phyloP scores from a whole-genome alignment of 306 rosid species.

The Psophocarpus tetragonolobus region DNA sequence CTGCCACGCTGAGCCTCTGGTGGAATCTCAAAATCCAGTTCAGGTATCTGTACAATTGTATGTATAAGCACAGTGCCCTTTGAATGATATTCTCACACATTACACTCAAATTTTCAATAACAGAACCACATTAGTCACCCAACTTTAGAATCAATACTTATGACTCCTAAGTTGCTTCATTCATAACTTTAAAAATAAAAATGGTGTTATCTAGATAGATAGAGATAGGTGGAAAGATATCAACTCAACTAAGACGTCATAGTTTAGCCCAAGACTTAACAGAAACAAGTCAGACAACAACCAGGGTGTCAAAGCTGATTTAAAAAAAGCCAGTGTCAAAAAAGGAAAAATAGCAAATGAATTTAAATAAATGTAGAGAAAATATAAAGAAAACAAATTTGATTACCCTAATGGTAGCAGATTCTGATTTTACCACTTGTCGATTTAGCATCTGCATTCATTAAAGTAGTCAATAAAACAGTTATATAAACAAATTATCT shows the following conservation, averaged over 20 bases:
- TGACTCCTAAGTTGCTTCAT: background rate
- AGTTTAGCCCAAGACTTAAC: background rate
- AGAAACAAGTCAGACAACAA: slow-evolving; percentile 8
- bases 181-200: background rate
- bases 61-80: slow-evolving; percentile 18
- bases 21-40: slow-evolving; percentile 93
- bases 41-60: slow-evolving; percentile 72
- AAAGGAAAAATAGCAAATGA: background rate
- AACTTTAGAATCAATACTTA: background rate
- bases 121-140: background rate
- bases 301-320: background rate
- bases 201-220: background rate
- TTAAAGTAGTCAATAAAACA: slow-evolving; percentile 30
- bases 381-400: background rate
- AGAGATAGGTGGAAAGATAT: background rate
- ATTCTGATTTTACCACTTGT: slow-evolving; percentile 95
- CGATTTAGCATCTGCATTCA: slow-evolving; percentile 80
- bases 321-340: too few relatives aligned
- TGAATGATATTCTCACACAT: slow-evolving; percentile 2
- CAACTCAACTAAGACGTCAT: background rate
- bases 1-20: slow-evolving; percentile 93
- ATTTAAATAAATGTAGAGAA: background rate
- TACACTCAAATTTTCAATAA: slow-evolving; percentile 8
- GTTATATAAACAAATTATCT: slow-evolving; percentile 5
- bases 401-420: slow-evolving; percentile 87